Evolutionary conservation across 768 basidiomycete genomes (phyloP).

Genomic region (Collybia sordida): DNA sequence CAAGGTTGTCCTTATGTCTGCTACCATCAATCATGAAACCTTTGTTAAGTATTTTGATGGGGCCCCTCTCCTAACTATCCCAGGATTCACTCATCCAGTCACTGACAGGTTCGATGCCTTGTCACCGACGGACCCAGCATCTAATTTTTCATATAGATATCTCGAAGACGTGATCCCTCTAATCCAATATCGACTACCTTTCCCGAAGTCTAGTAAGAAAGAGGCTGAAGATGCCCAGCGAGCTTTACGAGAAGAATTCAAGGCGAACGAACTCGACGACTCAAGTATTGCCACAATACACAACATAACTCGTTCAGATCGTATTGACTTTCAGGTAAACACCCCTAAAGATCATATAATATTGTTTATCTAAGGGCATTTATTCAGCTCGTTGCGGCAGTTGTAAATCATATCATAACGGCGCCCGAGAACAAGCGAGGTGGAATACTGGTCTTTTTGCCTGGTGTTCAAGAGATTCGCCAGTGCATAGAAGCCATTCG

Average conservation of each 20-base stretch:
- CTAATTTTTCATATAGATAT: constrained; percentile 47
- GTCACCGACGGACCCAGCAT: background rate
- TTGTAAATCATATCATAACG: constrained; percentile 62
- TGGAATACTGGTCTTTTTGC: constrained; percentile 84
- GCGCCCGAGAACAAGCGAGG: constrained; percentile 43
- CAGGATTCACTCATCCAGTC: constrained; percentile 80
- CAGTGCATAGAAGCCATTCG: constrained; percentile 68
- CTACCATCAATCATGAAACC: constrained; percentile 90
- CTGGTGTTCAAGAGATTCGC: constrained; percentile 88
- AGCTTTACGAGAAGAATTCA: constrained; percentile 47
- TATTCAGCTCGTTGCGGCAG: constrained; percentile 59
- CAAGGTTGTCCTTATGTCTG: constrained; percentile 90
- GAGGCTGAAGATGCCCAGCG: constrained; percentile 46
- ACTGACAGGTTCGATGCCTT: constrained; percentile 58
- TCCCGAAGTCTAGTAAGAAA: constrained; percentile 28
- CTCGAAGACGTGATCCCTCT: constrained; percentile 74
- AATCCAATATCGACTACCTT: constrained; percentile 53
- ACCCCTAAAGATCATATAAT: background rate
- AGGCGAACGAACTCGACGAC: constrained; percentile 53
- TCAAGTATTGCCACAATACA: constrained; percentile 53
- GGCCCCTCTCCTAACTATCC: constrained; percentile 82
- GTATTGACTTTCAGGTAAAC: constrained; percentile 71
- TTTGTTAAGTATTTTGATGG: constrained; percentile 80
- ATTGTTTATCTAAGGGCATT: constrained; percentile 2
- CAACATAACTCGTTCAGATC: constrained; percentile 56